These are phyloP conservation scores for Plectosphaerella plurivora DNA, from an alignment of 2,329 filamentous ascomycete species.

Conservation along the genomic window DNA sequence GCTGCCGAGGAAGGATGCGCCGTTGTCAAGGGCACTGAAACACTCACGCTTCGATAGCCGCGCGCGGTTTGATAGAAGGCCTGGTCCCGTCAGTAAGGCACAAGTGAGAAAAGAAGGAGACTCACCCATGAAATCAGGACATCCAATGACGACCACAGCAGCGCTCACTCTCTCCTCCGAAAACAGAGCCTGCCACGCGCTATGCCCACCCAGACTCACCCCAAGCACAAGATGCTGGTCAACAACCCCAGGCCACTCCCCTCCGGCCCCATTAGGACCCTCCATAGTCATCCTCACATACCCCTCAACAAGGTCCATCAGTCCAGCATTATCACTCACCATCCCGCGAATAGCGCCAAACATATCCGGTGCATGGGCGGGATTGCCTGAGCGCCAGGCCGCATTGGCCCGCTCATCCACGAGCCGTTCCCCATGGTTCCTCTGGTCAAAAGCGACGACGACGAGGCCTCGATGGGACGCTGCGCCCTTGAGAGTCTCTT, in stretches of 20 bases:
- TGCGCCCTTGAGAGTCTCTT: conserved; percentile 36
- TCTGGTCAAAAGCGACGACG: conserved; percentile 82
- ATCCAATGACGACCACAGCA: conserved; percentile 78
- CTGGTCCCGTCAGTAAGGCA: conserved; percentile 20
- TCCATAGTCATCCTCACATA: conserved; percentile 60
- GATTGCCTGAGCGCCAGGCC: conserved; percentile 75
- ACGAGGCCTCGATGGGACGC: conserved; percentile 56
- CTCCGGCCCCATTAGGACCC: conserved; percentile 7
- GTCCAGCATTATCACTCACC: conserved; percentile 65
- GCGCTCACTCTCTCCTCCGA: conserved; percentile 74
- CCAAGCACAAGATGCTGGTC: conserved; percentile 73
- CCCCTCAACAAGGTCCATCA: conserved; percentile 74
- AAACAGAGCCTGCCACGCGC: conserved; percentile 78
- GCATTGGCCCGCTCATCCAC: conserved; percentile 67
- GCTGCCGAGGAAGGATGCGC: conserved; percentile 67
- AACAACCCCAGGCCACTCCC: conserved; percentile 25
- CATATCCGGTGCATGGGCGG: conserved; percentile 87
- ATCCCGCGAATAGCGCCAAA: conserved; percentile 71
- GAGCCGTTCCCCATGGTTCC: conserved; percentile 79
- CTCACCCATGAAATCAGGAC: conserved; percentile 76
- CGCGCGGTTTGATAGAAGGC: conserved; percentile 74
- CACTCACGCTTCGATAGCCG: conserved; percentile 60
- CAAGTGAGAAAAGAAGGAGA: conserved; percentile 8
- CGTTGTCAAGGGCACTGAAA: conserved; percentile 52
- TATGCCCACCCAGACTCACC: conserved; percentile 82